Percentiles rank a stretch among this genome's conserved stretches.
Evolutionary conservation across 257 asterid genomes (phyloP).

Genomic region (Eucommia ulmoides): DNA sequence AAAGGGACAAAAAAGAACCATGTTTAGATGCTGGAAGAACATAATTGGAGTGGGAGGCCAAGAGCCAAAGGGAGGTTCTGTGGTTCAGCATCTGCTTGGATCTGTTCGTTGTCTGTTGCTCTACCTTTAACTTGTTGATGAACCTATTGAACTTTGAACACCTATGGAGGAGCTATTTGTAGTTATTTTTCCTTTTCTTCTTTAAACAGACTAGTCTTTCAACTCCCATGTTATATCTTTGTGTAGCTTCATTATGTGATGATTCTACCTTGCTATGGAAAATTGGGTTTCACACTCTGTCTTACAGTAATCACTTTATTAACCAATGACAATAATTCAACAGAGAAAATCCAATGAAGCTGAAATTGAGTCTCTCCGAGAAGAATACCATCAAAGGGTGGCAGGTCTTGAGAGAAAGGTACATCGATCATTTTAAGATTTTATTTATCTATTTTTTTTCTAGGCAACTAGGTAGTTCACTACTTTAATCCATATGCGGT

Average conservation of each 20-base stretch:
- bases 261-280: neutral
- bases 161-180: neutral
- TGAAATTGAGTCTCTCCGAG: constrained; percentile 81
- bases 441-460: too few relatives aligned
- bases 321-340: constrained; percentile 6
- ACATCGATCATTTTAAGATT: too few relatives aligned
- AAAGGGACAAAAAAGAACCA: too few relatives aligned
- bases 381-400: constrained; percentile 89
- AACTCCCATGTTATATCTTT: neutral
- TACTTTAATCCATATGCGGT: too few relatives aligned
- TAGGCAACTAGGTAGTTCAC: too few relatives aligned
- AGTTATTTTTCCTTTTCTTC: neutral
- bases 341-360: constrained; percentile 82
- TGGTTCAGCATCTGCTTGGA: neutral
- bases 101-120: neutral
- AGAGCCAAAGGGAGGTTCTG: too few relatives aligned
- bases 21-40: too few relatives aligned
- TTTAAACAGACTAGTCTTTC: neutral
- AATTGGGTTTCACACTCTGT: too few relatives aligned
- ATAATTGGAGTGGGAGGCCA: too few relatives aligned
- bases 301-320: too few relatives aligned
- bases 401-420: constrained; percentile 96
- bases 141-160: neutral
- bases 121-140: neutral
- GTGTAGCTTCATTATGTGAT: neutral